phyloP scores from a whole-genome alignment of 75 land plant species.

The Sequoia sempervirens region DNA sequence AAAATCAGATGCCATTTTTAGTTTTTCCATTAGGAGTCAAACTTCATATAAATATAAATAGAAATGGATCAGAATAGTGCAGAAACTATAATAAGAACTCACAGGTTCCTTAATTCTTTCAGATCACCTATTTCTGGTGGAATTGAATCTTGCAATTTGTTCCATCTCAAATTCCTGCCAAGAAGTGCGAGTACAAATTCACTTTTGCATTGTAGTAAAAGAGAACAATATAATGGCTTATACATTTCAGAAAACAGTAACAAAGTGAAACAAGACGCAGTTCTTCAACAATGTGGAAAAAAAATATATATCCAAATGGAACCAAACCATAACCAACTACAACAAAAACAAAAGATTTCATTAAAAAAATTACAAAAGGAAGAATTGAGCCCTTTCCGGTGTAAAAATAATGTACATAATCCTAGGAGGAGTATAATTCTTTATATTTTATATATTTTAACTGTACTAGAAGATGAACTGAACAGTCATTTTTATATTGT shows the following conservation, averaged over 20 bases:
- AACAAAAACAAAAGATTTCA: not conserved
- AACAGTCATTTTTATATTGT: too few relatives aligned
- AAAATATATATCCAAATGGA: not conserved
- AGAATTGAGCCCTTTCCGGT: not conserved
- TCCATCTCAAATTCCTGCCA: constrained; percentile 28
- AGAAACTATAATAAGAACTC: constrained; percentile 1
- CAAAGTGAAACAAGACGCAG: not conserved
- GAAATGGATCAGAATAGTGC: not conserved
- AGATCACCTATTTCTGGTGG: constrained; percentile 32
- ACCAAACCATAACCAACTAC: too few relatives aligned
- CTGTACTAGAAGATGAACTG: too few relatives aligned
- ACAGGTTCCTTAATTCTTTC: constrained; percentile 23
- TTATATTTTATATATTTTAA: too few relatives aligned
- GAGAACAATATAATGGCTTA: not conserved
- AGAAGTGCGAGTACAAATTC: not conserved
- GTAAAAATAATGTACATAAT: too few relatives aligned
- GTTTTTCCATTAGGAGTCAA: not conserved
- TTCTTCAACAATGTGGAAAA: not conserved
- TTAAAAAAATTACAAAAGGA: not conserved
- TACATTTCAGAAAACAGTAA: not conserved
- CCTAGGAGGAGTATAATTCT: too few relatives aligned
- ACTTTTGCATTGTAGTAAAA: not conserved
- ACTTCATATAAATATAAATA: not conserved
- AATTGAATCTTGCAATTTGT: constrained; percentile 32
- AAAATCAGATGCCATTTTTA: not conserved